A percentile compares a stretch with the other conserved stretches of the same genome.
These are phyloP conservation scores for Cyberlindnera euphorbiiphila DNA, from an alignment of 805 yeast species.

Conservation along the genomic window DNA sequence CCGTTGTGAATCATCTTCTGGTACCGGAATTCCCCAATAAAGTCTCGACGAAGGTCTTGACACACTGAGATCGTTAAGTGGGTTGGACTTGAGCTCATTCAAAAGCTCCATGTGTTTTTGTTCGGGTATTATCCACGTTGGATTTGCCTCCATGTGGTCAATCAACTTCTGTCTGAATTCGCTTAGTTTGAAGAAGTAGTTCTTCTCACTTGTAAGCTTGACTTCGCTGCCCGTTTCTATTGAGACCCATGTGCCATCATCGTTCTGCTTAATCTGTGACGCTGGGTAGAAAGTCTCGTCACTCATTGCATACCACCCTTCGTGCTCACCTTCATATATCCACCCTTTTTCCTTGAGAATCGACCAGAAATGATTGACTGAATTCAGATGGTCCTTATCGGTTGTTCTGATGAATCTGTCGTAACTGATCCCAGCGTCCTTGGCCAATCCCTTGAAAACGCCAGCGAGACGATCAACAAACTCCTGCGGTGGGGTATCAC, in stretches of 20 bases:
- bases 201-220: slow-evolving; percentile 68
- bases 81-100: slow-evolving; percentile 47
- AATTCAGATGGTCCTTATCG: slow-evolving; percentile 66
- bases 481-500: slow-evolving; percentile 49
- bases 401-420: slow-evolving; percentile 90
- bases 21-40: slow-evolving; percentile 89
- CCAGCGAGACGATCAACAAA: slow-evolving; percentile 70
- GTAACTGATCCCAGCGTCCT: slow-evolving; percentile 50
- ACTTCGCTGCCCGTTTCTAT: slow-evolving; percentile 79
- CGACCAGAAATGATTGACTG: slow-evolving; percentile 72
- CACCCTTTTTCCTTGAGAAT: slow-evolving; percentile 52
- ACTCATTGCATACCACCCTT: slow-evolving; percentile 93
- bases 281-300: slow-evolving; percentile 95
- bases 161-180: slow-evolving; percentile 54
- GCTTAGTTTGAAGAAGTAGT: slow-evolving; percentile 79
- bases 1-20: slow-evolving; percentile 69
- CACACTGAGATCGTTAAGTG: slow-evolving; percentile 70
- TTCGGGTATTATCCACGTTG: slow-evolving; percentile 63
- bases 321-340: slow-evolving; percentile 78
- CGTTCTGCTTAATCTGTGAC: slow-evolving; percentile 50
- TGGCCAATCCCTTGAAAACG: slow-evolving; percentile 63
- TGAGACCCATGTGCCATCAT: slow-evolving; percentile 38
- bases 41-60: slow-evolving; percentile 79
- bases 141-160: slow-evolving; percentile 42
- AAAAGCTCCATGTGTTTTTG: slow-evolving; percentile 51